phyloP scores from a whole-genome alignment of 352 stramenopile species.

The Globisporangium polare region DNA sequence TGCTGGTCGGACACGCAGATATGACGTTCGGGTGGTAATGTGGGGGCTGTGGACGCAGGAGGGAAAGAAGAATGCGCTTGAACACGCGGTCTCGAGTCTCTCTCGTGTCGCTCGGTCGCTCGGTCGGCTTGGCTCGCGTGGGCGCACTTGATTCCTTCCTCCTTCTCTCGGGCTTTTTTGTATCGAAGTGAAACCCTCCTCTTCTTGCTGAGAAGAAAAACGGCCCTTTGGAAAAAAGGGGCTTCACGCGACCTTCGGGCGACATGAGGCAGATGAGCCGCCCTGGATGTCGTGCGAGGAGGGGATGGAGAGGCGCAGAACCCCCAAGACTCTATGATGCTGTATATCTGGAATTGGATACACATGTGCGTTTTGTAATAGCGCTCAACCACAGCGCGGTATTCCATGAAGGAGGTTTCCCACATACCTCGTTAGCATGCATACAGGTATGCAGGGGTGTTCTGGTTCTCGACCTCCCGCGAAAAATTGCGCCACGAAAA shows the following conservation, averaged over 20 bases:
- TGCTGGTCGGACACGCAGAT: background rate
- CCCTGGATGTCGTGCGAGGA: background rate
- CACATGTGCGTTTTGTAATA: background rate
- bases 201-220: background rate
- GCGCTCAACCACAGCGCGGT: too few relatives aligned
- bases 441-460: background rate
- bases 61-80: background rate
- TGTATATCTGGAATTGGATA: background rate
- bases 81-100: conserved; percentile 1
- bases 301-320: conserved; percentile 1
- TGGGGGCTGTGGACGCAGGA: background rate
- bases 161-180: background rate
- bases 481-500: conserved; percentile 4
- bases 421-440: background rate
- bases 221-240: conserved; percentile 12
- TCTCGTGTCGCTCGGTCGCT: background rate
- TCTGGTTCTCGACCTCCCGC: conserved; percentile 1
- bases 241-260: conserved; percentile 20
- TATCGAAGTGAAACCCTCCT: conserved; percentile 8
- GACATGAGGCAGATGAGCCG: background rate
- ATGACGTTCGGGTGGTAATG: background rate
- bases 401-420: background rate
- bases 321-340: background rate
- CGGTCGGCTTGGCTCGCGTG: background rate
- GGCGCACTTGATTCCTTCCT: conserved; percentile 8